A percentile compares a stretch with the other conserved stretches of the same genome.
Conservation (phyloP, 2,329 filamentous ascomycete species). For the Monosporascus sp. region DNA sequence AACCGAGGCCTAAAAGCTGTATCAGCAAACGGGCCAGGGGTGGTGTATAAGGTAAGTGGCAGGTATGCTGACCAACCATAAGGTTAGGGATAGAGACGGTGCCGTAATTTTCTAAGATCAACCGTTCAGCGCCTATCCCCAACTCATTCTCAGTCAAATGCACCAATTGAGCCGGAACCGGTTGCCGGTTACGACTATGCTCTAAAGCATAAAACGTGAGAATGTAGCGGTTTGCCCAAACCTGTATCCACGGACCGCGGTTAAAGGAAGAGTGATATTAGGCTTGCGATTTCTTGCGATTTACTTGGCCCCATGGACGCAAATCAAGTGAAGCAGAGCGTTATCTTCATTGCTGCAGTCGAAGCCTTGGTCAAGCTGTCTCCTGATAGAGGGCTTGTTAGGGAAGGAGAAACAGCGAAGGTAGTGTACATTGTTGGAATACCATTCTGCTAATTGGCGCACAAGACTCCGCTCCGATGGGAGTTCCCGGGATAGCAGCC, state of each 20-base stretch:
- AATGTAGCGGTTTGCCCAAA: neutral
- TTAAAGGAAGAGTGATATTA: too few relatives aligned
- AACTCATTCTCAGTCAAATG: neutral
- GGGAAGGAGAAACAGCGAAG: conserved; percentile 36
- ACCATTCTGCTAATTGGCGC: neutral
- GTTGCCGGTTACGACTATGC: neutral
- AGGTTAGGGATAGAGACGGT: neutral
- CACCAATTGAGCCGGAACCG: neutral
- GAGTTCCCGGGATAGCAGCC: neutral
- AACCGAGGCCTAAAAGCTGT: conserved; percentile 29
- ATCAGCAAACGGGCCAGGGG: conserved; percentile 32
- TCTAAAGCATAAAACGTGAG: neutral
- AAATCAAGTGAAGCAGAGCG: conserved; percentile 32
- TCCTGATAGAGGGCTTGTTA: conserved; percentile 34
- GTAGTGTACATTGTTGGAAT: conserved; percentile 22
- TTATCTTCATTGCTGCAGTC: conserved; percentile 29
- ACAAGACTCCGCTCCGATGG: neutral
- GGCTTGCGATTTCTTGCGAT: conserved; percentile 13
- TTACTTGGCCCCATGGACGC: conserved; percentile 30
- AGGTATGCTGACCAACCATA: neutral
- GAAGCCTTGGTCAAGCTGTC: conserved; percentile 33
- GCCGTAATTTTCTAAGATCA: neutral
- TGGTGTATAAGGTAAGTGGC: conserved; percentile 25
- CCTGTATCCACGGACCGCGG: too few relatives aligned
- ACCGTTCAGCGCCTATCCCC: neutral